Conservation (phyloP, 2,329 filamentous ascomycete genomes). For the Colletotrichum higginsianum region DNA sequence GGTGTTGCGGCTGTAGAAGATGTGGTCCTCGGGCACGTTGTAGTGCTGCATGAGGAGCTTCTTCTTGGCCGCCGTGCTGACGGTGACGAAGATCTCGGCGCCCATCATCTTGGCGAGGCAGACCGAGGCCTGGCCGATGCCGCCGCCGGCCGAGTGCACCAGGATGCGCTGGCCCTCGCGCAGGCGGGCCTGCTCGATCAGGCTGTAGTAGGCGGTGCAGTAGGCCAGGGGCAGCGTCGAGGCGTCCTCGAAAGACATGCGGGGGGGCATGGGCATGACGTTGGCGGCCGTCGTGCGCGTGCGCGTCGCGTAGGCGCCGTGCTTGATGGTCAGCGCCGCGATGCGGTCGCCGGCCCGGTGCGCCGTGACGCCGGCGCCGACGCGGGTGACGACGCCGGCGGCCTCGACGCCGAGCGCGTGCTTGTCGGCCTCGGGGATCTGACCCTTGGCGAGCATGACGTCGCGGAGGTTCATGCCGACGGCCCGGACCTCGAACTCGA, state of each 20-base stretch:
- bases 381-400: constrained; percentile 51
- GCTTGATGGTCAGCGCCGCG: constrained; percentile 43
- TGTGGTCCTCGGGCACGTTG: constrained; percentile 47
- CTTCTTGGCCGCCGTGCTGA: constrained; percentile 49
- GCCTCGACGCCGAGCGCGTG: constrained; percentile 51
- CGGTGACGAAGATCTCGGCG: constrained; percentile 53
- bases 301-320: constrained; percentile 45
- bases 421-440: constrained; percentile 51
- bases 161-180: constrained; percentile 50
- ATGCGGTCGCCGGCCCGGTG: constrained; percentile 52
- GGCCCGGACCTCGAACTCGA: constrained; percentile 61
- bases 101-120: constrained; percentile 50
- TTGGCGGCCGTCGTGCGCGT: constrained; percentile 43
- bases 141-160: constrained; percentile 56
- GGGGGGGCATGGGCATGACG: constrained; percentile 55
- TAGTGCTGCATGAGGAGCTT: constrained; percentile 49
- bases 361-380: constrained; percentile 49
- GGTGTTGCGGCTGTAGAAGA: constrained; percentile 49
- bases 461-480: constrained; percentile 64
- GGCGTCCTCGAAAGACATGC: constrained; percentile 55
- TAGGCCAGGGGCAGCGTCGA: constrained; percentile 51
- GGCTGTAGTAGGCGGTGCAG: constrained; percentile 53
- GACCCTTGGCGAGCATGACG: constrained; percentile 59
- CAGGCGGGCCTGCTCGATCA: constrained; percentile 52
- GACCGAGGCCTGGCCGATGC: constrained; percentile 56